These are phyloP conservation scores for Cinnamomum micranthum DNA, from an alignment of 164 flowering plant species.

Conservation along the genomic window DNA sequence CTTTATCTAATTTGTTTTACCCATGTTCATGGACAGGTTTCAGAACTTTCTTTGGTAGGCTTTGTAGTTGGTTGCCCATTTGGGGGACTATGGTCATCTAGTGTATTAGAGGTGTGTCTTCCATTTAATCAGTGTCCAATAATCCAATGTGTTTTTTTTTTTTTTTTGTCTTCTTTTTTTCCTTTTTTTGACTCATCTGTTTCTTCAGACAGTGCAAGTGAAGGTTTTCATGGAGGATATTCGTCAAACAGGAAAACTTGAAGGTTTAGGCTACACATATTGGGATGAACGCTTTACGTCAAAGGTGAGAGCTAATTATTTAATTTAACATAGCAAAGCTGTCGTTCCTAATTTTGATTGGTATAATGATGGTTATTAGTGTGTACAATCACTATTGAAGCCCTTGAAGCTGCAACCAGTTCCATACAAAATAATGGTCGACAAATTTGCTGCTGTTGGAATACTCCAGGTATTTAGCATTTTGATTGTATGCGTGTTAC, in stretches of 20 bases:
- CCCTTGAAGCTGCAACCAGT: slow-evolving; percentile 47
- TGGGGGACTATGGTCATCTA: slow-evolving; percentile 18
- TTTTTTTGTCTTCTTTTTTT: not conserved
- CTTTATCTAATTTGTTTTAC: too few relatives aligned
- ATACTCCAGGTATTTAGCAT: slow-evolving; percentile 72
- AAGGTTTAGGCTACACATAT: slow-evolving; percentile 61
- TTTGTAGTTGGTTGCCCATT: slow-evolving; percentile 74
- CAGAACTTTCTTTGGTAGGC: slow-evolving; percentile 59
- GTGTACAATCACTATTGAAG: slow-evolving; percentile 47
- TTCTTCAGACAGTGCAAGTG: slow-evolving; percentile 54
- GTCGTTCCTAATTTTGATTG: not conserved
- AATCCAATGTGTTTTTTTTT: not conserved
- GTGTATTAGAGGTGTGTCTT: slow-evolving; percentile 37
- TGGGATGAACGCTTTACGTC: slow-evolving; percentile 86
- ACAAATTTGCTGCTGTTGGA: slow-evolving; percentile 93
- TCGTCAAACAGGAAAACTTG: slow-evolving; percentile 54
- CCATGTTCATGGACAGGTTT: slow-evolving; percentile 41
- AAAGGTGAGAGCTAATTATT: slow-evolving; percentile 42
- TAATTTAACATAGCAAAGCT: not conserved
- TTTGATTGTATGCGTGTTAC: not conserved
- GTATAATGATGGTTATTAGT: slow-evolving; percentile 29
- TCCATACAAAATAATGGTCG: slow-evolving; percentile 47
- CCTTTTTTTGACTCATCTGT: not conserved
- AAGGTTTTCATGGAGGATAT: slow-evolving; percentile 67
- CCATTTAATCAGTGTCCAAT: not conserved